Conservation (phyloP, 495 filamentous ascomycete genomes). For the Chaetomium cochliodes region DNA sequence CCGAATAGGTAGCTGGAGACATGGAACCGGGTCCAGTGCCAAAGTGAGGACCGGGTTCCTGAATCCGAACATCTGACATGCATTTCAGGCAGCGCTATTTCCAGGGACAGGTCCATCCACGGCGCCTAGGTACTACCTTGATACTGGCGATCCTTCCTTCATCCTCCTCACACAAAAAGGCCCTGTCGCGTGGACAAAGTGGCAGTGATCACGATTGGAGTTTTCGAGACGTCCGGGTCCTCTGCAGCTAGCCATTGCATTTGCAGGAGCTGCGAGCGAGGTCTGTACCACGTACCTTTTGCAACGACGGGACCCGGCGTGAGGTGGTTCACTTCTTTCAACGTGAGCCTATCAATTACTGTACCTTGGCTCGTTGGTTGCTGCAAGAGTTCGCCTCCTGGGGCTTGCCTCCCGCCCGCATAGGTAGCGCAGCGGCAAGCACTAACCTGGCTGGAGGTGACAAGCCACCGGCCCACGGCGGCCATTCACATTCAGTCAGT, state of each 20-base stretch:
- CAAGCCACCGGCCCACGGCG: not conserved
- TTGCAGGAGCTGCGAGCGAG: not conserved
- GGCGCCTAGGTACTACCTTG: not conserved
- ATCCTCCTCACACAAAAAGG: not conserved
- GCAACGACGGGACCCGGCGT: not conserved
- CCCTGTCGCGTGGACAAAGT: too few species aligned
- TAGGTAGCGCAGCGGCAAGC: constrained; percentile 1
- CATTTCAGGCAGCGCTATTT: not conserved
- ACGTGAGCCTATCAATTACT: not conserved
- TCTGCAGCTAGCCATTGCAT: constrained; percentile 1
- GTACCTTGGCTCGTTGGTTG: too few species aligned
- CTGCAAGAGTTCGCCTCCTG: not conserved
- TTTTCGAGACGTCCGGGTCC: not conserved
- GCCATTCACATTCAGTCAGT: not conserved
- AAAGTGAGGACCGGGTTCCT: not conserved
- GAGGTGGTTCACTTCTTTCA: not conserved
- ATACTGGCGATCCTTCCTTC: not conserved
- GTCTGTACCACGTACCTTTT: too few species aligned
- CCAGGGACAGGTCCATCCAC: too few species aligned
- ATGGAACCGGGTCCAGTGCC: not conserved
- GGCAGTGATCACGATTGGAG: too few species aligned
- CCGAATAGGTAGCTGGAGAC: too few species aligned
- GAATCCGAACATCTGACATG: not conserved
- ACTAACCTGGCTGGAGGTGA: not conserved
- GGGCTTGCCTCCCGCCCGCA: not conserved